These are phyloP conservation scores for Boletus rubropictus DNA, from an alignment of 768 basidiomycete genomes.

Conservation along the genomic window DNA sequence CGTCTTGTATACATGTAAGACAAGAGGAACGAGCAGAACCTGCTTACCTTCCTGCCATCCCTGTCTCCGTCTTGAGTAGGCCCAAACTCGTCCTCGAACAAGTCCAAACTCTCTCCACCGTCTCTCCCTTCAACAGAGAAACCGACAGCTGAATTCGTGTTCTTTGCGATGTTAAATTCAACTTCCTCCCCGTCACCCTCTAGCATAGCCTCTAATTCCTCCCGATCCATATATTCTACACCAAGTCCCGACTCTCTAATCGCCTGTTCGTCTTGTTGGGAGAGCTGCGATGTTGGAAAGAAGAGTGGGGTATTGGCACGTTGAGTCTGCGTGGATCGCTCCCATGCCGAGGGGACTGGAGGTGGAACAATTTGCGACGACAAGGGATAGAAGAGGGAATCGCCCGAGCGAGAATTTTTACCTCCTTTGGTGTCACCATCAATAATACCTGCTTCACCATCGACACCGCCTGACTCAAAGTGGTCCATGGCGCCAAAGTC, in stretches of 20 bases:
- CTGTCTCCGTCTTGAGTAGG: slow-evolving; percentile 27
- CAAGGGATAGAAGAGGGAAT: slow-evolving; percentile 24
- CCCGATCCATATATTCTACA: slow-evolving; percentile 57
- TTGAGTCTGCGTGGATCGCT: slow-evolving; percentile 4
- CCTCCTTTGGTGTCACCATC: slow-evolving; percentile 2
- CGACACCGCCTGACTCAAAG: not conserved
- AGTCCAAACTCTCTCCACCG: slow-evolving; percentile 22
- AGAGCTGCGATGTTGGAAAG: slow-evolving; percentile 57
- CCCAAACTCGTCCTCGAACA: slow-evolving; percentile 31
- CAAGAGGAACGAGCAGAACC: not conserved
- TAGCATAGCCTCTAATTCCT: slow-evolving; percentile 49
- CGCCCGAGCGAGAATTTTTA: slow-evolving; percentile 4
- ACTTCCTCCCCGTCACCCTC: slow-evolving; percentile 33
- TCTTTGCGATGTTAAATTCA: slow-evolving; percentile 18
- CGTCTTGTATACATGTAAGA: not conserved
- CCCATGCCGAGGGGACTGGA: not conserved
- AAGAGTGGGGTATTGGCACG: slow-evolving; percentile 28
- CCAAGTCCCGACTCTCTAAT: slow-evolving; percentile 61
- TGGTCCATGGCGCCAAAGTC: slow-evolving; percentile 15
- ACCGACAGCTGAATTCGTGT: not conserved
- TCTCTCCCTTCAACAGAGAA: slow-evolving; percentile 6
- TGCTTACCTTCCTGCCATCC: slow-evolving; percentile 24
- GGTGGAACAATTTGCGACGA: slow-evolving; percentile 18
- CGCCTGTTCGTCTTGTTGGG: slow-evolving; percentile 46
- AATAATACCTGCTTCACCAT: not conserved